Evolutionary conservation across 305 asterid species (phyloP).

Genomic region (Rubia tinctorum): DNA sequence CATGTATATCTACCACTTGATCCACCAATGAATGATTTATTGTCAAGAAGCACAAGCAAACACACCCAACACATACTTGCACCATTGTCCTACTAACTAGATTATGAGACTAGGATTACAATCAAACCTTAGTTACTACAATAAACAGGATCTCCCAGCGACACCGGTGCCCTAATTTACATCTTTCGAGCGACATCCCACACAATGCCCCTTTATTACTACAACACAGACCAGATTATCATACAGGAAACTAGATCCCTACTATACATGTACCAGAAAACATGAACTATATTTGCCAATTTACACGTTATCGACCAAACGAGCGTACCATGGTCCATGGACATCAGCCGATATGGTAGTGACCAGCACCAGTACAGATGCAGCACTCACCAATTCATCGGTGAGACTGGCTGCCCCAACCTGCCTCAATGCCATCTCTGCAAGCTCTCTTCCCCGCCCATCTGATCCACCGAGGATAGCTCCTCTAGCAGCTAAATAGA

Average conservation of each 20-base stretch:
- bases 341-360: slow-evolving; percentile 60
- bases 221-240: not conserved
- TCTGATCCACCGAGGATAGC: slow-evolving; percentile 68
- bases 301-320: slow-evolving; percentile 34
- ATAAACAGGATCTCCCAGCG: not conserved
- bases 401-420: slow-evolving; percentile 63
- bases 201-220: not conserved
- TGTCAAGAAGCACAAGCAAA: not conserved
- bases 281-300: slow-evolving; percentile 1
- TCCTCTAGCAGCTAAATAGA: slow-evolving; percentile 66
- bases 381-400: slow-evolving; percentile 51
- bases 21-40: not conserved
- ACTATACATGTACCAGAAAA: slow-evolving; percentile 19
- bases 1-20: not conserved
- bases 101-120: not conserved
- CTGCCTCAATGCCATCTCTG: slow-evolving; percentile 64
- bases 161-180: not conserved
- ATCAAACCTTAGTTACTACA: not conserved
- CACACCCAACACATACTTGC: not conserved
- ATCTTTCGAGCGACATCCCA: not conserved
- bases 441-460: slow-evolving; percentile 50
- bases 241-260: not conserved
- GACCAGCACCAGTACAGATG: slow-evolving; percentile 44
- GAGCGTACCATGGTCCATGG: slow-evolving; percentile 81
- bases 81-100: not conserved